These are phyloP conservation scores for Ilex asprella DNA, from an alignment of 257 asterid genomes.

Conservation along the genomic window DNA sequence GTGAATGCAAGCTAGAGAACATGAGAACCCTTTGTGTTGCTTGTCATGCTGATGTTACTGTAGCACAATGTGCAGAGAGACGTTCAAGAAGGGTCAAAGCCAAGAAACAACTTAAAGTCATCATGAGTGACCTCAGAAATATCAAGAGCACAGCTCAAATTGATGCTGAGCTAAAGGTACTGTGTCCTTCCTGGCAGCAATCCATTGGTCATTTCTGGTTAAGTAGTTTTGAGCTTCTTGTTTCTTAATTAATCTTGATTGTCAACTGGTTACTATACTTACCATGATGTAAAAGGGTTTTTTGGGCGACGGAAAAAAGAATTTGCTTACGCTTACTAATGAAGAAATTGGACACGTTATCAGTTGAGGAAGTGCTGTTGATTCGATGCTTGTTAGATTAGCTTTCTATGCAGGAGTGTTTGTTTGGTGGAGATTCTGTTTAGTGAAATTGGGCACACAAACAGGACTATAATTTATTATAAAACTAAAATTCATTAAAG, in stretches of 20 bases:
- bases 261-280: not conserved
- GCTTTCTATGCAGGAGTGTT: no score
- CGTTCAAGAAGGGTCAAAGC: constrained; percentile 53
- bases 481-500: no score
- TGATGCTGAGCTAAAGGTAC: constrained; percentile 39
- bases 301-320: not conserved
- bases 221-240: not conserved
- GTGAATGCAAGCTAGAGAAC: constrained; percentile 93
- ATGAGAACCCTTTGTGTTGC: constrained; percentile 96
- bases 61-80: constrained; percentile 67
- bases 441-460: no score
- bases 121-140: constrained; percentile 36
- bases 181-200: not conserved
- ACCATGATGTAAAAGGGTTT: not conserved
- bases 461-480: no score
- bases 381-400: no score
- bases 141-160: constrained; percentile 14
- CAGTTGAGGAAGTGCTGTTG: not conserved
- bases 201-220: not conserved
- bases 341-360: not conserved
- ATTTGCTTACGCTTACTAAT: not conserved
- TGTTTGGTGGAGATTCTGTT: no score
- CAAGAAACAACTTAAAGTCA: constrained; percentile 52
- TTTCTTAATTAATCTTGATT: not conserved
- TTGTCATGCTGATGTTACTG: constrained; percentile 87